These are phyloP conservation scores for Yamadazyma nakazawae DNA, from an alignment of 805 yeast species.

Conservation along the genomic window DNA sequence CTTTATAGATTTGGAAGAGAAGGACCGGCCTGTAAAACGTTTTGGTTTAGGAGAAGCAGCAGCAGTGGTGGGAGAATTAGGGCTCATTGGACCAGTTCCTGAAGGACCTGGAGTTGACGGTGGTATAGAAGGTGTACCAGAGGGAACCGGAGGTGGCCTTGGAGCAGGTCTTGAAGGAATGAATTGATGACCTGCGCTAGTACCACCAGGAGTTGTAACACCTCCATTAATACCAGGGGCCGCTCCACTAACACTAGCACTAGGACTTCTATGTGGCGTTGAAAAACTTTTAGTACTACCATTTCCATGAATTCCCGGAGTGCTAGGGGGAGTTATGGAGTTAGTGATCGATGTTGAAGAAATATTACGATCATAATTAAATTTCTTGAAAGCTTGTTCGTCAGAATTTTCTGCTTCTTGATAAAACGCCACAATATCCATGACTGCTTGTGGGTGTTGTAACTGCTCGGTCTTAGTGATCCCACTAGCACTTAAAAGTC, in stretches of 20 bases:
- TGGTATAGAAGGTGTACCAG: constrained; percentile 4
- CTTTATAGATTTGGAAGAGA: constrained; percentile 37
- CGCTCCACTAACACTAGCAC: constrained; percentile 2
- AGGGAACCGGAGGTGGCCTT: constrained; percentile 42
- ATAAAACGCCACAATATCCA: constrained; percentile 85
- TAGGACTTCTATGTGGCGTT: constrained; percentile 1
- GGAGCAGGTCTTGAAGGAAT: constrained; percentile 72
- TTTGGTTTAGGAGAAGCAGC: constrained; percentile 9
- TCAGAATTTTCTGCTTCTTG: constrained; percentile 52
- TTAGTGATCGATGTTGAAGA: constrained; percentile 24
- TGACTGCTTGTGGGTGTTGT: constrained; percentile 90
- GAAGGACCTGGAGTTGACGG: constrained; percentile 7
- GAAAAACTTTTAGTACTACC: constrained; percentile 1
- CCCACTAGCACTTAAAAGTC: constrained; percentile 76
- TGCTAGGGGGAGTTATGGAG: constrained; percentile 28
- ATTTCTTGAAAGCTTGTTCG: constrained; percentile 43
- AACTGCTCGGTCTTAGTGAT: constrained; percentile 85
- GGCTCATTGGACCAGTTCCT: constrained; percentile 14
- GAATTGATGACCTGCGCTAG: constrained; percentile 32
- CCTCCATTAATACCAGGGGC: too few species aligned
- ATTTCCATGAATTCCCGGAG: constrained; percentile 17
- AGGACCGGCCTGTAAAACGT: constrained; percentile 30
- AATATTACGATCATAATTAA: constrained; percentile 25
- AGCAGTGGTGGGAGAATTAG: constrained; percentile 9
- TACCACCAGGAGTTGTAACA: neutral